Evolutionary conservation across 2,329 filamentous ascomycete species (phyloP), one percentile per base, ranked within the genome.

Genomic region (Cladosporium phlei): DNA sequence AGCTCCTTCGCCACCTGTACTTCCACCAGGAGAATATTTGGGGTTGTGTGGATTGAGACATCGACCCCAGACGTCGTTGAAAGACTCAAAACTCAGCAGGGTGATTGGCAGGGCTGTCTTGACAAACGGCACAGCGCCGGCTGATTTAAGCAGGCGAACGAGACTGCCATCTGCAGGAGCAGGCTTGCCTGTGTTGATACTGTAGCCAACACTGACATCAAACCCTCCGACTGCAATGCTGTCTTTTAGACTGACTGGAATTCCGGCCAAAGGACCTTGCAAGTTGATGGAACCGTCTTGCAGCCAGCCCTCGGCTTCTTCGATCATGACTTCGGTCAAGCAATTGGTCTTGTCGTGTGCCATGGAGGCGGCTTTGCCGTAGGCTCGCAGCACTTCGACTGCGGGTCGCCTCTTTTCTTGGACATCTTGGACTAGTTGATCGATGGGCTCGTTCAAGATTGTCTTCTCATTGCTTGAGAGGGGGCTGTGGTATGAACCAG

Each of bases 41-140:
- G 34, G n/a, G 17, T 48, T 38, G 27, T 48, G 49, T 20, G 29
- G 46, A 17, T 34, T 51, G 39, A 38, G 48, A 46, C 40, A 46
- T 38, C 35, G 49, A 30, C 91, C 90, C 88, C 90, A 97, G 16
- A 96, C 73, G 51, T 82, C 79, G 57, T 83, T 85, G 42, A 80
- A 80, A 12, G 85, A 89, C 66, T 95, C 89, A 59, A 95, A 95
- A 48, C 85, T 89, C 30, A 95, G 75, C 2, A 95, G 76, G 0
- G 89, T 95, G 47, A 91, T 85, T 4, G 90, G 91, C 2, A 94
- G 65, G 52, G 93, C 93, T 1, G 90, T 96, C 73, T 96, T 97
- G 53, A 90, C 88, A 62, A 95, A 95, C 0, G 90, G 90, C 2
- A 96, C 77, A 0, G 90, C 89, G 17, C 90, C 78, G 44, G 88